Conservation (phyloP, 306 rosid genomes). For the Trifolium subterraneum region DNA sequence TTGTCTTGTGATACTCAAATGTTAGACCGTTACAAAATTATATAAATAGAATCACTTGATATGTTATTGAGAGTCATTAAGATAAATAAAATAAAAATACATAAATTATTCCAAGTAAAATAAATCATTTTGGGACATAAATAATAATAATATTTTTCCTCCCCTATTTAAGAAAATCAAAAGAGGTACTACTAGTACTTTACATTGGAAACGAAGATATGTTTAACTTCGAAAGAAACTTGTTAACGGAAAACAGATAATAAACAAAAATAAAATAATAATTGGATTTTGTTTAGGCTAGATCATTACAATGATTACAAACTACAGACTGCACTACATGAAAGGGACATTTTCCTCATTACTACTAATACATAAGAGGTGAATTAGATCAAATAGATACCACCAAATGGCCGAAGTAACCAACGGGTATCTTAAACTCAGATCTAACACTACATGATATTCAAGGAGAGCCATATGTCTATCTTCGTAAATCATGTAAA, state of each 20-base stretch:
- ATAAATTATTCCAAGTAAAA: not conserved
- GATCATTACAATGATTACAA: constrained; percentile 1
- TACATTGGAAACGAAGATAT: not conserved
- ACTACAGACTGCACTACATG: not conserved
- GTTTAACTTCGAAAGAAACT: not conserved
- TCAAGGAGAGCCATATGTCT: constrained; percentile 4
- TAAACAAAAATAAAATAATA: not conserved
- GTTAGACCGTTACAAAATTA: too few species aligned
- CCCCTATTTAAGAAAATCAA: too few species aligned
- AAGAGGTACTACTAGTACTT: too few species aligned
- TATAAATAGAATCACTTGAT: too few species aligned
- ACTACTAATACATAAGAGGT: constrained; percentile 17
- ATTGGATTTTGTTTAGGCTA: not conserved
- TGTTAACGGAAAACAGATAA: constrained; percentile 2
- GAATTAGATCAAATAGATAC: constrained; percentile 26
- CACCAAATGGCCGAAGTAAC: constrained; percentile 22
- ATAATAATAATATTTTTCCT: too few species aligned
- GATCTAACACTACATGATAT: constrained; percentile 13
- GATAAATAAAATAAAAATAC: too few species aligned
- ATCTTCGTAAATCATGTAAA: constrained; percentile 61
- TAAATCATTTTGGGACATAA: not conserved
- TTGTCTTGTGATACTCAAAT: too few species aligned
- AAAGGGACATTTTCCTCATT: not conserved
- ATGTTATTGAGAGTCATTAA: too few species aligned
- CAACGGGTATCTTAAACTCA: constrained; percentile 5